Conservation (phyloP, 2,329 filamentous ascomycete species). For the Phyllosticta citribraziliensis region DNA sequence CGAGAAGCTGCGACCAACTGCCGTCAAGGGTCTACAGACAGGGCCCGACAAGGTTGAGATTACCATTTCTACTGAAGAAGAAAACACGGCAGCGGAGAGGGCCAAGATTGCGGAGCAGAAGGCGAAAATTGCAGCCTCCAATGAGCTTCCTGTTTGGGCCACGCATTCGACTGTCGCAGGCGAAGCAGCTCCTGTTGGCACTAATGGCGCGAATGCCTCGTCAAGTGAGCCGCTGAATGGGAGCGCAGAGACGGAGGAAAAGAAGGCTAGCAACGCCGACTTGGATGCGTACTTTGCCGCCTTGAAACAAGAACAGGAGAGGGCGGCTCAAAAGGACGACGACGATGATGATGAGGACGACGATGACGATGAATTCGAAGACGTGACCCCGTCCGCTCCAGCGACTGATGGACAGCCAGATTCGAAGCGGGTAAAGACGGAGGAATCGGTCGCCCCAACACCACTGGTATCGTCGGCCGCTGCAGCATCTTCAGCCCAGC, state of each 20-base stretch:
- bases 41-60: slow-evolving; percentile 61
- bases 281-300: slow-evolving; percentile 60
- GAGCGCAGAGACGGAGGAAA: slow-evolving; percentile 37
- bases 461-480: slow-evolving; percentile 20
- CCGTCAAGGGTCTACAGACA: slow-evolving; percentile 57
- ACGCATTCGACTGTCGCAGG: slow-evolving; percentile 59
- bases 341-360: slow-evolving; percentile 35
- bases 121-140: slow-evolving; percentile 57
- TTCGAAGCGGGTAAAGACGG: slow-evolving; percentile 53
- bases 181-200: slow-evolving; percentile 16
- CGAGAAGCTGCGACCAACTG: slow-evolving; percentile 48
- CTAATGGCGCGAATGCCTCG: neutral
- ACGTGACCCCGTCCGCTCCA: slow-evolving; percentile 23
- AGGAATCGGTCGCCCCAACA: slow-evolving; percentile 33
- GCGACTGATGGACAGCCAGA: slow-evolving; percentile 30
- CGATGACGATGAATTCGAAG: slow-evolving; percentile 35
- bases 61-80: slow-evolving; percentile 56
- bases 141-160: slow-evolving; percentile 63
- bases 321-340: slow-evolving; percentile 31
- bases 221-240: slow-evolving; percentile 13
- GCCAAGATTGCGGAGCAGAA: slow-evolving; percentile 55
- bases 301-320: slow-evolving; percentile 51
- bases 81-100: slow-evolving; percentile 57
- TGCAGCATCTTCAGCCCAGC: slow-evolving; percentile 28
- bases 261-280: slow-evolving; percentile 42